Evolutionary conservation across 345 rosid species (phyloP).

Genomic region (Physaria fendleri): DNA sequence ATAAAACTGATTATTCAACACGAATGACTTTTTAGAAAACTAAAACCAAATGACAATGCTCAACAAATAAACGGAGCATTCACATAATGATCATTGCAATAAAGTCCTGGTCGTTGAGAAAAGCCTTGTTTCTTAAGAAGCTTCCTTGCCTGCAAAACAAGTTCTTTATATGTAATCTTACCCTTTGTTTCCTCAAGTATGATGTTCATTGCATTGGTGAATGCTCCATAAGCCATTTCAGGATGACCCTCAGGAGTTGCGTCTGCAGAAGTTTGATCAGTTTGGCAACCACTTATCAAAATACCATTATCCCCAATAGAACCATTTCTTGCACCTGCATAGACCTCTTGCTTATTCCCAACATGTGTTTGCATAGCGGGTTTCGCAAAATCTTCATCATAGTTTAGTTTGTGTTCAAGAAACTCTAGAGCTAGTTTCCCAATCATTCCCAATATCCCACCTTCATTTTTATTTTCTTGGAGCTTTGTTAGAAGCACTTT

Average conservation of each 20-base stretch:
- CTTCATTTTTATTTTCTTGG: slow-evolving; percentile 37
- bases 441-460: slow-evolving; percentile 76
- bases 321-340: slow-evolving; percentile 58
- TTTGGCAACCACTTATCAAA: slow-evolving; percentile 88
- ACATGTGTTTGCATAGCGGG: slow-evolving; percentile 65
- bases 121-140: no score
- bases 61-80: no score
- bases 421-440: slow-evolving; percentile 79
- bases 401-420: slow-evolving; percentile 64
- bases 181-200: no score
- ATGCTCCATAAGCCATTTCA: slow-evolving; percentile 71
- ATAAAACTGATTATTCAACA: no score
- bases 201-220: no score
- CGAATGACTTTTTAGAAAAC: no score
- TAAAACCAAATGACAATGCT: no score
- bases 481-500: slow-evolving; percentile 60
- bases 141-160: no score
- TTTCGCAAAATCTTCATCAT: slow-evolving; percentile 50
- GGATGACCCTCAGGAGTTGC: slow-evolving; percentile 63
- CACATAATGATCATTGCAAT: no score
- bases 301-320: slow-evolving; percentile 62
- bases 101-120: no score
- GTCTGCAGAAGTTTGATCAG: slow-evolving; percentile 88
- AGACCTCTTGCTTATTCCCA: slow-evolving; percentile 56
- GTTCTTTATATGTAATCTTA: no score